Percentiles rank a stretch among this genome's conserved stretches.
These are phyloP conservation scores for Colletotrichum euphorbiae DNA, from an alignment of 2,329 filamentous ascomycete species.

Conservation along the genomic window DNA sequence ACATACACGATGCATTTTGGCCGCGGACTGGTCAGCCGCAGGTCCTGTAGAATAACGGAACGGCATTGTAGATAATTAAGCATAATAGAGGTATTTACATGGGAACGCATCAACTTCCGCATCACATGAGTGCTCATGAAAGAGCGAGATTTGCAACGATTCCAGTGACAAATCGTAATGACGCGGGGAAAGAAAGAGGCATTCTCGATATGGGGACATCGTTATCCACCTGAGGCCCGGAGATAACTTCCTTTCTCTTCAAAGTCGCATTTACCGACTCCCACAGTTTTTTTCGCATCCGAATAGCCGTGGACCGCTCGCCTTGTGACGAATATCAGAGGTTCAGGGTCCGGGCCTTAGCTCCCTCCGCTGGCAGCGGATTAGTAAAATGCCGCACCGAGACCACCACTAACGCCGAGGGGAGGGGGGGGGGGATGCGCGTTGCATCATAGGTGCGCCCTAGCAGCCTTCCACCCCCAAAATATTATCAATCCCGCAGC, in stretches of 20 bases:
- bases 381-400: constrained; percentile 38
- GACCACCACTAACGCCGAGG: constrained; percentile 32
- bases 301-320: constrained; percentile 2
- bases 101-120: neutral
- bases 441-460: constrained; percentile 40
- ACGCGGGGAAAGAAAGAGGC: no score
- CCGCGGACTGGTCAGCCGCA: constrained; percentile 16
- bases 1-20: constrained; percentile 7
- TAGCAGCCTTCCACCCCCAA: constrained; percentile 11
- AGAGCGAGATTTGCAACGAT: neutral
- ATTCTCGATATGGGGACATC: neutral
- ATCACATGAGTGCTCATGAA: neutral
- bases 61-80: constrained; percentile 32
- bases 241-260: neutral
- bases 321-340: constrained; percentile 22
- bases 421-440: neutral
- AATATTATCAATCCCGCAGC: constrained; percentile 33
- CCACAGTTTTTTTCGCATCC: neutral
- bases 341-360: constrained; percentile 7
- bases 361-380: constrained; percentile 16
- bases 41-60: constrained; percentile 10
- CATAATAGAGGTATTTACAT: constrained; percentile 37
- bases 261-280: neutral
- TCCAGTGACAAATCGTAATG: no score
- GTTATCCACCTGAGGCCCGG: neutral